A percentile compares a stretch with the other conserved stretches of the same genome.
Conservation (phyloP, 768 basidiomycete species). For the Phylloporus arenicola region DNA sequence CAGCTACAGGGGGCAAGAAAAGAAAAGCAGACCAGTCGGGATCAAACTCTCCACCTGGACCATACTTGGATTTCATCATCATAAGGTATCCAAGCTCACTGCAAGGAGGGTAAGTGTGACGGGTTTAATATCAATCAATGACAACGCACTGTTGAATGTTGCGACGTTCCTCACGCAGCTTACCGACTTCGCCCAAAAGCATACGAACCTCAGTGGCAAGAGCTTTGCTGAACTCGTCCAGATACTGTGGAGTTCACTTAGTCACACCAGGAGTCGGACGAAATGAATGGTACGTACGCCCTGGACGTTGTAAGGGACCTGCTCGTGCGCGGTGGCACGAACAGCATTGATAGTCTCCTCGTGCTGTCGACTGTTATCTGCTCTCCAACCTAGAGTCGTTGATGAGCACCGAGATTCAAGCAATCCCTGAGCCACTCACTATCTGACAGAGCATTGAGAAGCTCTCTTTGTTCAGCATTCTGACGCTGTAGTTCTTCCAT, state of each 20-base stretch:
- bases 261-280: neutral
- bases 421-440: slow-evolving; percentile 35
- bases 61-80: slow-evolving; percentile 67
- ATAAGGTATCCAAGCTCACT: slow-evolving; percentile 76
- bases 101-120: slow-evolving; percentile 4
- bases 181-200: slow-evolving; percentile 78
- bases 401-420: slow-evolving; percentile 6
- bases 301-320: slow-evolving; percentile 81
- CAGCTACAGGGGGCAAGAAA: neutral
- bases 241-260: slow-evolving; percentile 45
- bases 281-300: slow-evolving; percentile 44
- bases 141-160: slow-evolving; percentile 67
- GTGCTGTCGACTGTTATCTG: slow-evolving; percentile 60
- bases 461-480: slow-evolving; percentile 54
- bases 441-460: slow-evolving; percentile 51
- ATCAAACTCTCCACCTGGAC: slow-evolving; percentile 82
- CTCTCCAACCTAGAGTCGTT: slow-evolving; percentile 53
- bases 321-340: slow-evolving; percentile 64
- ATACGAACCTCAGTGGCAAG: slow-evolving; percentile 79
- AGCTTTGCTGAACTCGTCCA: slow-evolving; percentile 84
- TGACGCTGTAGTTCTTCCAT: slow-evolving; percentile 55
- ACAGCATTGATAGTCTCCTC: slow-evolving; percentile 64
- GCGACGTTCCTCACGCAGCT: slow-evolving; percentile 73
- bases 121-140: neutral
- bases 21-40: slow-evolving; percentile 58